Percentiles rank a stretch among this genome's conserved stretches.
Conservation (phyloP, 768 basidiomycete species). For the Leucosporidium creatinivorum region DNA sequence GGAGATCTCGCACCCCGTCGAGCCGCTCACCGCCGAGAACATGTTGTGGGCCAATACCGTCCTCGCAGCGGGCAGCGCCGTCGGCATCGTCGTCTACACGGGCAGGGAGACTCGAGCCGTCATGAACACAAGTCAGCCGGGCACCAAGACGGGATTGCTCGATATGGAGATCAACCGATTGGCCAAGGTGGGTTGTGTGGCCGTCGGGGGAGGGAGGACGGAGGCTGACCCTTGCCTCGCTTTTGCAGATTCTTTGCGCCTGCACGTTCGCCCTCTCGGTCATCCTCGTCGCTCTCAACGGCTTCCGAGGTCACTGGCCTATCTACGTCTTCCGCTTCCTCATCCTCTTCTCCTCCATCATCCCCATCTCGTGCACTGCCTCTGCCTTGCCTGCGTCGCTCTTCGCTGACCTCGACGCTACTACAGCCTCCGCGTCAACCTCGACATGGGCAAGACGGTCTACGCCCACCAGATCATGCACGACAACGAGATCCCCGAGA, state of each 20-base stretch:
- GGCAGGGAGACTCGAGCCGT: conserved; percentile 92
- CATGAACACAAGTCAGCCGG: conserved; percentile 96
- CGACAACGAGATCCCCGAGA: conserved; percentile 83
- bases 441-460: conserved; percentile 99
- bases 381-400: background rate
- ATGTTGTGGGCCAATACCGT: conserved; percentile 97
- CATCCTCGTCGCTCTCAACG: conserved; percentile 87
- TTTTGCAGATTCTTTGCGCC: conserved; percentile 72
- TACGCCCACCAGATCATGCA: conserved; percentile 94
- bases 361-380: conserved; percentile 80
- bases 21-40: conserved; percentile 90
- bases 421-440: conserved; percentile 84
- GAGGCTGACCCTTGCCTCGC: conserved; percentile 15
- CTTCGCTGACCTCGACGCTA: background rate
- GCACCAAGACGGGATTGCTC: conserved; percentile 83
- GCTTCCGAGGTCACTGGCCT: conserved; percentile 91
- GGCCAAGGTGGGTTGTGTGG: conserved; percentile 62
- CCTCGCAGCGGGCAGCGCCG: conserved; percentile 83
- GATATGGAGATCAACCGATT: conserved; percentile 92
- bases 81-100: conserved; percentile 90
- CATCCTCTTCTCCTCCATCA: conserved; percentile 96
- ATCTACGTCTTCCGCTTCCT: conserved; percentile 94
- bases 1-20: conserved; percentile 44
- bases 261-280: conserved; percentile 89
- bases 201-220: background rate